Evolutionary conservation across 805 yeast genomes (phyloP).

Genomic region (Zygosaccharomyces bailii): DNA sequence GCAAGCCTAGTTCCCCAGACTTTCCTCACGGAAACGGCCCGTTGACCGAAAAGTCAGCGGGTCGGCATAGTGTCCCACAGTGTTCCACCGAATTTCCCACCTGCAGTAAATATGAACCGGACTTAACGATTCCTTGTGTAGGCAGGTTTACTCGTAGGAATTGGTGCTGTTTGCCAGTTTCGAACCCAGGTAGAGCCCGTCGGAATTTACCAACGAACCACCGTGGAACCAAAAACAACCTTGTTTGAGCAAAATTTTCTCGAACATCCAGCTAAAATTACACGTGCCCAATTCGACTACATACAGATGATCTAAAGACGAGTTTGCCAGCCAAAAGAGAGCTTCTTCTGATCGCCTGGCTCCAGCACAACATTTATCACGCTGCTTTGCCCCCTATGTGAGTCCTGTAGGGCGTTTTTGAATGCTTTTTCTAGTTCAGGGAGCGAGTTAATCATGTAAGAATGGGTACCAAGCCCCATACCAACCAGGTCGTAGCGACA

Average conservation of each 20-base stretch:
- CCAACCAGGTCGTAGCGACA: conserved; percentile 59
- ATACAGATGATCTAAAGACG: neutral
- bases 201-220: neutral
- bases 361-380: conserved; percentile 62
- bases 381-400: conserved; percentile 37
- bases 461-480: conserved; percentile 53
- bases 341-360: conserved; percentile 50
- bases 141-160: conserved; percentile 7
- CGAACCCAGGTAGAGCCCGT: neutral
- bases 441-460: conserved; percentile 44
- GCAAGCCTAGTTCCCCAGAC: conserved; percentile 25
- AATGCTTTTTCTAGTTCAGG: conserved; percentile 39
- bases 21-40: conserved; percentile 23
- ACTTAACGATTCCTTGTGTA: conserved; percentile 2
- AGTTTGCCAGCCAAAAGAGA: conserved; percentile 66
- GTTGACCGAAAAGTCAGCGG: neutral
- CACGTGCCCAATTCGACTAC: neutral
- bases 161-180: conserved; percentile 8
- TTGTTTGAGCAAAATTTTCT: neutral
- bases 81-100: conserved; percentile 41
- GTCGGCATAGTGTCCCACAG: conserved; percentile 20
- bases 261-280: neutral
- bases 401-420: conserved; percentile 37
- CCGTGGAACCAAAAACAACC: conserved; percentile 1
- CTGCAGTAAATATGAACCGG: conserved; percentile 20